Evolutionary conservation across 306 rosid species (phyloP), one percentile per base, ranked within the genome.

Genomic region (Dalbergia cultrata): DNA sequence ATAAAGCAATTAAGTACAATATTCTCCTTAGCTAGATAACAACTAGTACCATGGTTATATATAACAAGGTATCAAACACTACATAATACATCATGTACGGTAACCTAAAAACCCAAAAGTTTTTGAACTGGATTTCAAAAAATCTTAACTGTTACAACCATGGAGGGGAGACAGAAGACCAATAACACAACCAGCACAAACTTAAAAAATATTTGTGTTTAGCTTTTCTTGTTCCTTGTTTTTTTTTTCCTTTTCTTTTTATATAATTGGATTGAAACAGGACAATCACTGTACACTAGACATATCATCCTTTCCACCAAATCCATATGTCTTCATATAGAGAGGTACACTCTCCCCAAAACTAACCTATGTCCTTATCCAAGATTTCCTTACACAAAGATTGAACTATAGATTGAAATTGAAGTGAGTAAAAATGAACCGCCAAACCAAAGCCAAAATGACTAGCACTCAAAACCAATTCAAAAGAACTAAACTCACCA

Each of bases 401-500:
- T 16, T 44, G 35, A 74, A 61, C 13, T 14, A 54, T 35, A 34
- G 9, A 68, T 67, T 56, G 31, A 35, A 63, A 67, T 47, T 34
- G 61, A 79, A 52, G 49, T 74, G 59, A 21, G 61, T 61, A 75
- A 14, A 37, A 12, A 35, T 9, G 19, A 12, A 58, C 41, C 31
- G 31, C 31, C 31, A 26, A 37, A 37, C 41, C 19, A 5, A 35
- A 44, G 34, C 39, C 5, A 45, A 76, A 69, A 68, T 35, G 14
- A 45, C 61, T 6, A 60, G 19, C 34, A 78, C n/a, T 59, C 14
- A 54, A 64, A 65, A 58, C 34, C 13, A 70, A 44, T 50, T 79
- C 62, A 49, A 57, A 26, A 26, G 18, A 81, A 53, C 80, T 56
- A 81, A 77, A 86, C 90, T 77, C 66, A 95, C 99, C 84, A 95